Percentiles rank a stretch among this genome's conserved stretches.
phyloP scores from a whole-genome alignment of 495 filamentous ascomycete species.

The Cudoniella acicularis region DNA sequence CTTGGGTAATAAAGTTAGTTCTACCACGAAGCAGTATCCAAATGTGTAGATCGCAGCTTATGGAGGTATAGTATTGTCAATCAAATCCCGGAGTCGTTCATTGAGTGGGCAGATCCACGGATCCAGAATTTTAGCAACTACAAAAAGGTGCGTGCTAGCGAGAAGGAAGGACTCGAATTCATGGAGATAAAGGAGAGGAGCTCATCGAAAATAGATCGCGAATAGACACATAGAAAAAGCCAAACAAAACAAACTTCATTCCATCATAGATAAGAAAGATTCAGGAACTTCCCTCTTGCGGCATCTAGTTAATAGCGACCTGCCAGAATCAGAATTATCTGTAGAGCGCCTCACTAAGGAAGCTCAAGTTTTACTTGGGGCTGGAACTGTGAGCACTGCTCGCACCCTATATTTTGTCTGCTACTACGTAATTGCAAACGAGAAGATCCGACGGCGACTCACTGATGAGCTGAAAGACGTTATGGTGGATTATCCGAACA shows the following conservation, averaged over 20 bases:
- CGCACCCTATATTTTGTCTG: constrained; percentile 26
- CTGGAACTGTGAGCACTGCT: constrained; percentile 28
- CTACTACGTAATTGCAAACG: constrained; percentile 30
- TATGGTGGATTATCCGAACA: neutral
- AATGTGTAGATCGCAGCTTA: neutral
- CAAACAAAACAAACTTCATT: neutral
- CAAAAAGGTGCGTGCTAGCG: neutral
- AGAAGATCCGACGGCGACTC: constrained; percentile 21
- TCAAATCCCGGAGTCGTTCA: neutral
- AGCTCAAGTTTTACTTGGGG: constrained; percentile 27
- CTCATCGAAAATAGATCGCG: neutral
- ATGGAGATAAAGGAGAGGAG: too few relatives aligned
- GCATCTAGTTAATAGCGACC: neutral
- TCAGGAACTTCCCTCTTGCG: constrained; percentile 3
- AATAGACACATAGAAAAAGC: neutral
- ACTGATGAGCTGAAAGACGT: constrained; percentile 26
- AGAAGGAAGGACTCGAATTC: too few relatives aligned
- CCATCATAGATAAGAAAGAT: neutral
- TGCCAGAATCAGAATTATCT: constrained; percentile 13
- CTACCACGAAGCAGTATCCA: neutral
- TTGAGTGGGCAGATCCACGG: neutral
- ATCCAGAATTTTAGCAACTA: neutral
- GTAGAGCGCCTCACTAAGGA: constrained; percentile 17
- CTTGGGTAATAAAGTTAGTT: neutral
- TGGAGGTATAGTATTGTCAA: neutral